phyloP scores from a whole-genome alignment of 1,284 basidiomycete genomes.

The Stygiomarasmius scandens region DNA sequence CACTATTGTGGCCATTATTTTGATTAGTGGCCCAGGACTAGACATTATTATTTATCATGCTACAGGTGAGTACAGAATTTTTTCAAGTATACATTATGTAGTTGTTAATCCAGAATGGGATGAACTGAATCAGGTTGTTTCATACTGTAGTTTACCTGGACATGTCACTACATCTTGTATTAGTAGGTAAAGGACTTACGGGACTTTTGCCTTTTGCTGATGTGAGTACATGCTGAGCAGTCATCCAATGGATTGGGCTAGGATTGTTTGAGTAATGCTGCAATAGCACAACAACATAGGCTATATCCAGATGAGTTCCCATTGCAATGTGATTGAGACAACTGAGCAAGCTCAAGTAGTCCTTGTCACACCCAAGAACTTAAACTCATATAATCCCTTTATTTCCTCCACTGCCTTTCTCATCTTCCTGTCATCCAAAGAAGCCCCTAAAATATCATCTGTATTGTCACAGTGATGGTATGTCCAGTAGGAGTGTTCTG shows the following conservation, averaged over 20 bases:
- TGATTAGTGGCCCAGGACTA: too few relatives aligned
- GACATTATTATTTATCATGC: too few relatives aligned
- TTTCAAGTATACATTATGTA: too few relatives aligned
- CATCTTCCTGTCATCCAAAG: neutral
- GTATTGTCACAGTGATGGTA: conserved; percentile 9
- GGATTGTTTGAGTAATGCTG: neutral
- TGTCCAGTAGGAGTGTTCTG: neutral
- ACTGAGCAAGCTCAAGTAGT: neutral
- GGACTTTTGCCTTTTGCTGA: neutral
- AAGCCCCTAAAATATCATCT: conserved; percentile 7
- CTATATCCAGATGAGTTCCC: conserved; percentile 3
- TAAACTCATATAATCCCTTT: neutral
- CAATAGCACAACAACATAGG: neutral
- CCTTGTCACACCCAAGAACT: neutral
- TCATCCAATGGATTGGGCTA: conserved; percentile 1
- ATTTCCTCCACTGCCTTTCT: neutral
- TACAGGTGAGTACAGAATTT: too few relatives aligned
- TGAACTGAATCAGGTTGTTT: too few relatives aligned
- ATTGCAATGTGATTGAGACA: neutral
- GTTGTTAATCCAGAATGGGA: too few relatives aligned
- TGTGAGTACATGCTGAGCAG: neutral
- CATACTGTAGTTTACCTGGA: too few relatives aligned
- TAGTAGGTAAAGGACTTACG: too few relatives aligned
- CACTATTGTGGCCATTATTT: too few relatives aligned
- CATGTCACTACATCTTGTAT: too few relatives aligned